phyloP scores from a whole-genome alignment of 2,329 filamentous ascomycete species.

The Talaromyces sp. region DNA sequence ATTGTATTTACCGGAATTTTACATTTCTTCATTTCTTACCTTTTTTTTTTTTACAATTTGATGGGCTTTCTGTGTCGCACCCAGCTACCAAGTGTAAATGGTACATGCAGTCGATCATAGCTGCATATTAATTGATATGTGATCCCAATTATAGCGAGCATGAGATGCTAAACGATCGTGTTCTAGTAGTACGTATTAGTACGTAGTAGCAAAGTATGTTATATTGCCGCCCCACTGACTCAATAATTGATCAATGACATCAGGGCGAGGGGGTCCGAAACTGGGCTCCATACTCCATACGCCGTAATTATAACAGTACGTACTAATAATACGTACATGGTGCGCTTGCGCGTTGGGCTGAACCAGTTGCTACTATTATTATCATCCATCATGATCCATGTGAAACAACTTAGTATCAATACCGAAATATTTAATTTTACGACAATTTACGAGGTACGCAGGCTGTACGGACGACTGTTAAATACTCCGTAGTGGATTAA shows the following conservation, averaged over 20 bases:
- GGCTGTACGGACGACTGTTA: neutral
- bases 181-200: no score
- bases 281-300: no score
- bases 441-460: neutral
- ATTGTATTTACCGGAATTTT: no score
- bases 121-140: neutral
- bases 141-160: neutral
- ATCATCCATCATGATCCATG: neutral
- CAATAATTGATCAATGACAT: neutral
- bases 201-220: neutral
- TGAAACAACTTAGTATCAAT: neutral
- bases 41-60: neutral
- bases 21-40: no score
- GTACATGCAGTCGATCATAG: neutral
- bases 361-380: neutral
- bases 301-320: no score
- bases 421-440: neutral
- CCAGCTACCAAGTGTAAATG: neutral
- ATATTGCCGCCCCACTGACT: neutral
- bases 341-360: neutral
- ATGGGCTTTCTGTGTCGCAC: neutral
- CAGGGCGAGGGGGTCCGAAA: neutral
- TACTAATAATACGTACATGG: neutral
- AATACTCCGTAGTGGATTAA: neutral
- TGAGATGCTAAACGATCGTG: no score